Evolutionary conservation across 2,329 filamentous ascomycete genomes (phyloP).

Genomic region (Dothistroma pini): DNA sequence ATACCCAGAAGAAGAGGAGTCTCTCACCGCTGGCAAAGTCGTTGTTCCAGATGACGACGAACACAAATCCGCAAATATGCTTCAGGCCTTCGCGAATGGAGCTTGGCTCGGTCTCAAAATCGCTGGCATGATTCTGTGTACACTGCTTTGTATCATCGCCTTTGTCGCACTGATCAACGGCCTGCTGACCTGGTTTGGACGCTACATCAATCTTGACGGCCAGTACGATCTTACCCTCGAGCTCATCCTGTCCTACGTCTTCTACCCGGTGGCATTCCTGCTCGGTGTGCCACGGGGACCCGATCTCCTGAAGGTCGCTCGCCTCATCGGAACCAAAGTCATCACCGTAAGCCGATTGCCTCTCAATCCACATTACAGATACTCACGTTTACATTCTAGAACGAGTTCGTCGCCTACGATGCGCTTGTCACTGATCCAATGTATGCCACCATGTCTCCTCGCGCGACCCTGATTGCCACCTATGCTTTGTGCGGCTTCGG

Average conservation of each 20-base stretch:
- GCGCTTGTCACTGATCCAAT: constrained; percentile 49
- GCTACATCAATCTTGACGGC: constrained; percentile 67
- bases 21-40: constrained; percentile 75
- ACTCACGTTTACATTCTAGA: constrained; percentile 40
- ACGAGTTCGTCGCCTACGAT: constrained; percentile 74
- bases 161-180: constrained; percentile 71
- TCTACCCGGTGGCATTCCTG: constrained; percentile 76
- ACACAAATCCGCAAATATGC: constrained; percentile 69
- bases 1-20: constrained; percentile 83
- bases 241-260: constrained; percentile 71
- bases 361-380: not conserved
- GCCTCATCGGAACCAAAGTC: constrained; percentile 80
- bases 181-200: constrained; percentile 78
- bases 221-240: constrained; percentile 68
- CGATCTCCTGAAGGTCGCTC: constrained; percentile 66
- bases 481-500: constrained; percentile 75
- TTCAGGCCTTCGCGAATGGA: constrained; percentile 82
- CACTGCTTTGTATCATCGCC: constrained; percentile 79
- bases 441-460: constrained; percentile 60
- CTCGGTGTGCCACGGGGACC: constrained; percentile 64
- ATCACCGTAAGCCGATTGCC: constrained; percentile 55
- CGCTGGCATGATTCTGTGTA: constrained; percentile 74
- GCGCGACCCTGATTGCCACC: constrained; percentile 76
- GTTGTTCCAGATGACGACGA: constrained; percentile 77
- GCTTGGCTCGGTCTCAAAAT: constrained; percentile 85